phyloP scores from a whole-genome alignment of 495 filamentous ascomycete species.

The Monascus purpureus region DNA sequence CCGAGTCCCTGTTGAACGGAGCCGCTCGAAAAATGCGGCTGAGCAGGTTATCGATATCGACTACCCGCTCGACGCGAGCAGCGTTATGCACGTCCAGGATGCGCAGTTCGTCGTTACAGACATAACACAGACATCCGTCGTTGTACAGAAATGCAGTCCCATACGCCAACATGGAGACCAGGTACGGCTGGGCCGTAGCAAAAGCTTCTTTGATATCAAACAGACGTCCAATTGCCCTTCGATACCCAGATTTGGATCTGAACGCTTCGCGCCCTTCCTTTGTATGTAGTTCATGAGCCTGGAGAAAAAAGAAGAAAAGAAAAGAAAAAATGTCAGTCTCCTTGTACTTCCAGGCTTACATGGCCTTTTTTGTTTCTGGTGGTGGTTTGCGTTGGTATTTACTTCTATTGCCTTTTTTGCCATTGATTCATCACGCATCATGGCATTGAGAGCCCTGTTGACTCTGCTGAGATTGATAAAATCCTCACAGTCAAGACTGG shows the following conservation, averaged over 20 bases:
- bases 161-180: slow-evolving; percentile 43
- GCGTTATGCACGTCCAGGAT: slow-evolving; percentile 45
- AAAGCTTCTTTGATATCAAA: slow-evolving; percentile 49
- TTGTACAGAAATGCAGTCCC: slow-evolving; percentile 48
- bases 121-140: slow-evolving; percentile 50
- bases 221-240: slow-evolving; percentile 41
- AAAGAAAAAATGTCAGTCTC: background rate
- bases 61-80: slow-evolving; percentile 37
- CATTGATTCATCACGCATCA: slow-evolving; percentile 46
- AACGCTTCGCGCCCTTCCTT: slow-evolving; percentile 42
- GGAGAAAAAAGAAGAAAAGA: slow-evolving; percentile 2
- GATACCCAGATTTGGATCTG: slow-evolving; percentile 30
- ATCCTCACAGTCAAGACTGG: slow-evolving; percentile 27
- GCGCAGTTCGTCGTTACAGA: slow-evolving; percentile 42
- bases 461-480: slow-evolving; percentile 30
- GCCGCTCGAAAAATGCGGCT: slow-evolving; percentile 14
- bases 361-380: background rate
- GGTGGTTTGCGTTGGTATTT: slow-evolving; percentile 4
- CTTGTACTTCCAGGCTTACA: too few species aligned
- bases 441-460: slow-evolving; percentile 36
- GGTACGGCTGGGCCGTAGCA: slow-evolving; percentile 47
- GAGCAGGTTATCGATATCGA: slow-evolving; percentile 40
- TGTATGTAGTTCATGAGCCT: slow-evolving; percentile 43
- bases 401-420: slow-evolving; percentile 48
- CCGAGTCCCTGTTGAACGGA: slow-evolving; percentile 16